Conservation (phyloP, 2,329 filamentous ascomycete species). For the Pestalotiopsis sp. region DNA sequence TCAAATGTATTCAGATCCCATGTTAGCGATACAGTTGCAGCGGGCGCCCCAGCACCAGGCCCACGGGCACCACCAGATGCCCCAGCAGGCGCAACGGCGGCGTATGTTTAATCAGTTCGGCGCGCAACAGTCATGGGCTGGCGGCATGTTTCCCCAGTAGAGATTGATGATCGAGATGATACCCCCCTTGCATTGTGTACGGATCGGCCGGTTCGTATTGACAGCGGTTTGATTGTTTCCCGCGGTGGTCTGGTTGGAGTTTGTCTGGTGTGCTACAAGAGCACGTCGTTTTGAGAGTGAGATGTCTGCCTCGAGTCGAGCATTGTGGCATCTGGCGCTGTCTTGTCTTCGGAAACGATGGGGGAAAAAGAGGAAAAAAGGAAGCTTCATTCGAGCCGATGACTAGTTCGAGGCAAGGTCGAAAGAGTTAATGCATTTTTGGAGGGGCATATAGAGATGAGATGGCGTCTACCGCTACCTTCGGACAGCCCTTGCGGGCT, state of each 20-base stretch:
- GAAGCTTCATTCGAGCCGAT: not conserved
- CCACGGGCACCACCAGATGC: slow-evolving; percentile 23
- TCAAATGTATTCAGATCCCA: slow-evolving; percentile 47
- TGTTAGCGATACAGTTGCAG: slow-evolving; percentile 42
- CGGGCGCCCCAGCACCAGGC: slow-evolving; percentile 23
- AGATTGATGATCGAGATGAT: slow-evolving; percentile 13
- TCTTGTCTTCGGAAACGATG: not conserved
- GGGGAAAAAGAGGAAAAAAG: not conserved
- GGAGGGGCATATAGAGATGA: not conserved
- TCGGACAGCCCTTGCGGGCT: not conserved
- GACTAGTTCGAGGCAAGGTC: not conserved
- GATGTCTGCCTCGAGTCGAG: not conserved
- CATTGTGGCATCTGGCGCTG: not conserved
- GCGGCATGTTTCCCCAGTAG: slow-evolving; percentile 30
- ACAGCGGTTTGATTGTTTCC: not conserved
- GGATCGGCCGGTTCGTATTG: not conserved
- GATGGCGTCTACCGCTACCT: not conserved
- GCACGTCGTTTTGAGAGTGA: not conserved
- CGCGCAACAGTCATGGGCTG: slow-evolving; percentile 30
- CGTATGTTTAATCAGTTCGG: slow-evolving; percentile 42
- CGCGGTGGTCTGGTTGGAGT: slow-evolving; percentile 2
- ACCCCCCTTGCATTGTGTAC: slow-evolving; percentile 6
- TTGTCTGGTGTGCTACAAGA: not conserved
- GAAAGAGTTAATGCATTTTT: not conserved
- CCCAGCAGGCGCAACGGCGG: slow-evolving; percentile 33